These are phyloP conservation scores for Fusarium sp. DNA, from an alignment of 2,329 filamentous ascomycete species.

Conservation along the genomic window DNA sequence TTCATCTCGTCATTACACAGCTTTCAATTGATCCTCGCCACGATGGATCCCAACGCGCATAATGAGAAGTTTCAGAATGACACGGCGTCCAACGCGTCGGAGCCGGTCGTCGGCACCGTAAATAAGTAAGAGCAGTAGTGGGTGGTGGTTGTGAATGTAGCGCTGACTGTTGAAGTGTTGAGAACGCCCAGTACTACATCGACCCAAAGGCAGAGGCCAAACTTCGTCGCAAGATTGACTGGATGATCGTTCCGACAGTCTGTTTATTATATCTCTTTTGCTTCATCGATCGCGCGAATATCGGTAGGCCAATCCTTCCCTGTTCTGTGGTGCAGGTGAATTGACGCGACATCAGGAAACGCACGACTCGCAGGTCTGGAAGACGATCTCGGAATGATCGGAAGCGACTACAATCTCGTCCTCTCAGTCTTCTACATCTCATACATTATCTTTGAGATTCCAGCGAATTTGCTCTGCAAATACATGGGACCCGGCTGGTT, in stretches of 20 bases:
- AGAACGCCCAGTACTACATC: conserved; percentile 10
- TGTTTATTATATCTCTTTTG: conserved; percentile 68
- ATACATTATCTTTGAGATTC: conserved; percentile 74
- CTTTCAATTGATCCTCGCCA: not conserved
- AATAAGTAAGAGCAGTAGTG: not conserved
- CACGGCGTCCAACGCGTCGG: conserved; percentile 10
- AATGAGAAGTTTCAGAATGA: conserved; percentile 22
- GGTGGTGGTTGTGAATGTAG: rapidly evolving
- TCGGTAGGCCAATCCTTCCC: not conserved
- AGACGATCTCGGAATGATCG: conserved; percentile 42
- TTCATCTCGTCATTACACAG: not conserved
- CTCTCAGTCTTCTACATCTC: conserved; percentile 72
- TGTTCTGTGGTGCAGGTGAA: rapidly evolving
- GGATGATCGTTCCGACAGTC: conserved; percentile 24
- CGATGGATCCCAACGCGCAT: not conserved
- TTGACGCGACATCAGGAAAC: conserved; percentile 21
- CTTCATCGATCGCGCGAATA: conserved; percentile 67
- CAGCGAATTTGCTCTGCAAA: conserved; percentile 71
- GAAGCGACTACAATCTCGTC: conserved; percentile 71
- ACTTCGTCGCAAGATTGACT: conserved; percentile 26
- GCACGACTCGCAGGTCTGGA: conserved; percentile 34
- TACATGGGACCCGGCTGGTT: conserved; percentile 74
- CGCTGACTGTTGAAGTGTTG: conserved; percentile 2
- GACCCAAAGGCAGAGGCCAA: conserved; percentile 21
- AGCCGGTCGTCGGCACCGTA: not conserved